Conservation (phyloP, 2,329 filamentous ascomycete genomes). For the Dactylella cylindrospora region DNA sequence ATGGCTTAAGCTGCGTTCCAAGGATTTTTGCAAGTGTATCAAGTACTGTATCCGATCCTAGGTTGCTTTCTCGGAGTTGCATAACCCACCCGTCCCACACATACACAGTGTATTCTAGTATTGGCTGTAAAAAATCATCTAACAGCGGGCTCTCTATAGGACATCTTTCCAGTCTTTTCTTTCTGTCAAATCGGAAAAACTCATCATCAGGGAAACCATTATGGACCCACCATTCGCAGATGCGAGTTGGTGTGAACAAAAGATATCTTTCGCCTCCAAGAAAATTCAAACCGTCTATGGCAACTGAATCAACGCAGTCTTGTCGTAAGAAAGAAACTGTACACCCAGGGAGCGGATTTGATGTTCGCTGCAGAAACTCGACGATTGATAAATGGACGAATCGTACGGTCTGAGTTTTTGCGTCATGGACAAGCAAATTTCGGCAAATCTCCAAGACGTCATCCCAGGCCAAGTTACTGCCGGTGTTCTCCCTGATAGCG, state of each 20-base stretch:
- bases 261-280: not conserved
- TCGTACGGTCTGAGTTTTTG: conserved; percentile 34
- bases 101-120: not conserved
- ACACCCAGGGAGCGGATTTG: not conserved
- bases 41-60: conserved; percentile 2
- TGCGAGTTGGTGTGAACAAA: too few species aligned
- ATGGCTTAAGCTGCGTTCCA: not conserved
- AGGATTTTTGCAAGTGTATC: not conserved
- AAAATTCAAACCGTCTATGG: not conserved
- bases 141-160: not conserved
- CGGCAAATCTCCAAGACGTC: conserved; percentile 34
- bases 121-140: not conserved
- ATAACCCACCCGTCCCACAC: conserved; percentile 4
- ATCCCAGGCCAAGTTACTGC: not conserved
- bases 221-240: not conserved
- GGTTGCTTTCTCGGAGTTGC: conserved; percentile 5
- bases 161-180: not conserved
- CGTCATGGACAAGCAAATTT: conserved; percentile 44
- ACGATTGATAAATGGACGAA: conserved; percentile 46
- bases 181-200: too few species aligned
- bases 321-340: not conserved
- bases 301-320: not conserved
- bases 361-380: conserved; percentile 33
- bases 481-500: not conserved
- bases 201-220: not conserved